These are phyloP conservation scores for Nidula microcarpa DNA, from an alignment of 768 basidiomycete genomes.

Conservation along the genomic window DNA sequence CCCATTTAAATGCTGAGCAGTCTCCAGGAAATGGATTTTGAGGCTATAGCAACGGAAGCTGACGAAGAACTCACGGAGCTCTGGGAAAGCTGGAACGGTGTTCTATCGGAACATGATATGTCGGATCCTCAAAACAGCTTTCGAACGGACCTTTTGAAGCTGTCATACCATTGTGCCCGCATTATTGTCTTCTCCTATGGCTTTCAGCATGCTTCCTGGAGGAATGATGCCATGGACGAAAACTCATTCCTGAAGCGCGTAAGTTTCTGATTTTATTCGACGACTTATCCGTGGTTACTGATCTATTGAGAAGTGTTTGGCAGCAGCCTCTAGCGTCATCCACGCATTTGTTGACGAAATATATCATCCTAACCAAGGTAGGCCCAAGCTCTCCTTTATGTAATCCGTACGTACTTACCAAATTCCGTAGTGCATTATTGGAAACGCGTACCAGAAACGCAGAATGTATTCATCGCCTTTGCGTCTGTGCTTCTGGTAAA, in stretches of 20 bases:
- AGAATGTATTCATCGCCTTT: slow-evolving; percentile 77
- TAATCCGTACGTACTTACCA: neutral
- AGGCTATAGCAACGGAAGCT: slow-evolving; percentile 57
- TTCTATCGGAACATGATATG: slow-evolving; percentile 49
- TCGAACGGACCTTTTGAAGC: slow-evolving; percentile 58
- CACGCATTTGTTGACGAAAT: slow-evolving; percentile 56
- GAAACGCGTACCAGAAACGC: slow-evolving; percentile 75
- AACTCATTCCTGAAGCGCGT: slow-evolving; percentile 66
- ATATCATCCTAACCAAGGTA: slow-evolving; percentile 53
- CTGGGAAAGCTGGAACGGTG: slow-evolving; percentile 50
- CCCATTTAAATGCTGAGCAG: neutral
- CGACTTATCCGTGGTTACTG: slow-evolving; percentile 1
- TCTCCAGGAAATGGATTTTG: slow-evolving; percentile 58
- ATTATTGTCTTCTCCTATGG: slow-evolving; percentile 72
- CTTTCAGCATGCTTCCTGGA: slow-evolving; percentile 72
- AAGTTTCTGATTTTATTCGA: slow-evolving; percentile 17
- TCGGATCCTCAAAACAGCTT: slow-evolving; percentile 53
- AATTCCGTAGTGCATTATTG: slow-evolving; percentile 36
- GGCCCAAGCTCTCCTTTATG: slow-evolving; percentile 7
- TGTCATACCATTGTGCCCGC: slow-evolving; percentile 68
- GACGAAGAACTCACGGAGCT: slow-evolving; percentile 64
- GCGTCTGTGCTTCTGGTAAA: slow-evolving; percentile 83
- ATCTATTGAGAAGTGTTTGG: slow-evolving; percentile 46
- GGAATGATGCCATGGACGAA: slow-evolving; percentile 50
- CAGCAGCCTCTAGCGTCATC: slow-evolving; percentile 67